Evolutionary conservation across 805 yeast genomes (phyloP).

Genomic region (Zygoascus tannicola): DNA sequence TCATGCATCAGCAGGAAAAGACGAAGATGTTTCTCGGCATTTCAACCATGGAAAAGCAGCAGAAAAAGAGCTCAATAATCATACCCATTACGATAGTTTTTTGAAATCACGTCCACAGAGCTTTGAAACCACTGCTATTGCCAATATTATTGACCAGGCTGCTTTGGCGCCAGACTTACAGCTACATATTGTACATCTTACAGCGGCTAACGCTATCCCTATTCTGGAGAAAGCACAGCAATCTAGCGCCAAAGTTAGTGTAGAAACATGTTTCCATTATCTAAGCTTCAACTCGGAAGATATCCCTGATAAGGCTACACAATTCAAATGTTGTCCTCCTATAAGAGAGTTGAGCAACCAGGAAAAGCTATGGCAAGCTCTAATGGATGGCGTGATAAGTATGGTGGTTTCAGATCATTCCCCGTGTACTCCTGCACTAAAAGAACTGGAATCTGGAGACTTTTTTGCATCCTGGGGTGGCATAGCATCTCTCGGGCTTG

Average conservation of each 20-base stretch:
- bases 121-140: constrained; percentile 78
- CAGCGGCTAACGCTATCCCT: constrained; percentile 78
- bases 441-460: constrained; percentile 74
- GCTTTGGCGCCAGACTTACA: constrained; percentile 29
- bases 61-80: no score
- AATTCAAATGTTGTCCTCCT: constrained; percentile 93
- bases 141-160: constrained; percentile 57
- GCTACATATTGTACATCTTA: constrained; percentile 83
- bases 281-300: constrained; percentile 67
- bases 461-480: constrained; percentile 97
- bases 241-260: constrained; percentile 40
- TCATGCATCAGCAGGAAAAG: constrained; percentile 19
- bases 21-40: neutral
- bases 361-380: constrained; percentile 66
- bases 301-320: constrained; percentile 69
- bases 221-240: constrained; percentile 55
- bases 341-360: constrained; percentile 71
- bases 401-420: constrained; percentile 94
- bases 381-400: constrained; percentile 53
- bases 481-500: constrained; percentile 85
- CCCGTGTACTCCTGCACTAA: constrained; percentile 89
- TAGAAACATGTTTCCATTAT: constrained; percentile 94
- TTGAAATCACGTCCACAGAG: constrained; percentile 81
- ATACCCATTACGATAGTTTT: constrained; percentile 59
- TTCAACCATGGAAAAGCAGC: constrained; percentile 8